These are phyloP conservation scores for Candida mesenterica DNA, from an alignment of 1,139 yeast genomes.

Conservation along the genomic window DNA sequence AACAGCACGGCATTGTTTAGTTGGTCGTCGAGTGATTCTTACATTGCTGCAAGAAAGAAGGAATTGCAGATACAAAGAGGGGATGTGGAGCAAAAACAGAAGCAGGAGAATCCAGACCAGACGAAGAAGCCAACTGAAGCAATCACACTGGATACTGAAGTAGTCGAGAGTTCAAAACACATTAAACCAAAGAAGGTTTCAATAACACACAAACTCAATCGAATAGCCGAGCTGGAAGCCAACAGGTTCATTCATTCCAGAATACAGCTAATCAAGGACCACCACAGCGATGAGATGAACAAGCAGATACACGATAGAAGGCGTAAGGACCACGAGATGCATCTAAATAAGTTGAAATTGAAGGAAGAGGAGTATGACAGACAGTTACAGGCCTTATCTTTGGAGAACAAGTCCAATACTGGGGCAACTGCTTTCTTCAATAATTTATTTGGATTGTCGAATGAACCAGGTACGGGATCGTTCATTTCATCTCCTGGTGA, in stretches of 20 bases:
- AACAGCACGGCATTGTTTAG: slow-evolving; percentile 29
- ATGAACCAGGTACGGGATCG: neutral
- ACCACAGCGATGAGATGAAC: slow-evolving; percentile 39
- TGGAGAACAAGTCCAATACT: slow-evolving; percentile 15
- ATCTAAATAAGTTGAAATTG: slow-evolving; percentile 33
- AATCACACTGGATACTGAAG: no score
- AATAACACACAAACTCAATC: slow-evolving; percentile 25
- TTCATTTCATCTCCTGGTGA: slow-evolving; percentile 2
- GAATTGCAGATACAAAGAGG: slow-evolving; percentile 21
- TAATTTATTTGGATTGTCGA: slow-evolving; percentile 24
- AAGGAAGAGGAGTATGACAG: slow-evolving; percentile 45
- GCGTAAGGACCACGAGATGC: slow-evolving; percentile 40
- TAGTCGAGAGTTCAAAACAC: no score
- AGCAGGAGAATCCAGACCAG: neutral
- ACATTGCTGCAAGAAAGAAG: slow-evolving; percentile 33
- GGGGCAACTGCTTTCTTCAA: slow-evolving; percentile 26
- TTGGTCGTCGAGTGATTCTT: slow-evolving; percentile 47
- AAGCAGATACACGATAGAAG: slow-evolving; percentile 42
- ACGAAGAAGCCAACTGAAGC: slow-evolving; percentile 8
- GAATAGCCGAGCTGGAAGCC: slow-evolving; percentile 37
- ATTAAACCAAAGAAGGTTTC: slow-evolving; percentile 20
- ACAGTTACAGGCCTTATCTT: slow-evolving; percentile 27
- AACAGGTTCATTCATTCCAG: slow-evolving; percentile 39
- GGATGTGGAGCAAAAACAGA: no score
- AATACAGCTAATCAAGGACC: slow-evolving; percentile 38